Evolutionary conservation across 495 filamentous ascomycete genomes (phyloP).

Genomic region (Penicillium paxilli): DNA sequence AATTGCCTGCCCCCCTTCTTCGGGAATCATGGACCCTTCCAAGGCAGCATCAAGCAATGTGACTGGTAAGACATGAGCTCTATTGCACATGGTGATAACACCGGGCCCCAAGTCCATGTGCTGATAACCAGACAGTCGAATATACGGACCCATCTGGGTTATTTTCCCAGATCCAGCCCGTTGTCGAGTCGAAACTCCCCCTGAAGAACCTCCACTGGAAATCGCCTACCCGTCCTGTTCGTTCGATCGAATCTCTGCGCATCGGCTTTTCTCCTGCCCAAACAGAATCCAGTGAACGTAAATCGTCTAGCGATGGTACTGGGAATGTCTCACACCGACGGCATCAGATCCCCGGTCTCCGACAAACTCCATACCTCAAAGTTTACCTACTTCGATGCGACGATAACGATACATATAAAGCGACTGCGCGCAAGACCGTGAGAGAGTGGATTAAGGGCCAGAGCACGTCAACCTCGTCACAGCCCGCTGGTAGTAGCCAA

Average conservation of each 20-base stretch:
- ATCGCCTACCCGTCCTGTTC: slow-evolving; percentile 82
- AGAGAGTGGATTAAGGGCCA: slow-evolving; percentile 89
- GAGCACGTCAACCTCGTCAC: slow-evolving; percentile 48
- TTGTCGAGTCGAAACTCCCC: slow-evolving; percentile 76
- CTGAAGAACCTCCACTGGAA: slow-evolving; percentile 97
- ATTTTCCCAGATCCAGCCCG: slow-evolving; percentile 74
- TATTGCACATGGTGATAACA: slow-evolving; percentile 8
- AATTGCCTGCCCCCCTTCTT: too few relatives aligned
- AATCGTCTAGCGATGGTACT: slow-evolving; percentile 36
- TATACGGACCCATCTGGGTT: slow-evolving; percentile 90
- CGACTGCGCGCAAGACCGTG: slow-evolving; percentile 69
- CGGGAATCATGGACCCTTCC: slow-evolving; percentile 48
- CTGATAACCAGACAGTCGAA: slow-evolving; percentile 39
- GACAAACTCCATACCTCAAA: slow-evolving; percentile 93
- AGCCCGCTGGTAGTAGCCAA: slow-evolving; percentile 45
- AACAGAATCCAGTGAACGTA: slow-evolving; percentile 30
- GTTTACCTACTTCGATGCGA: slow-evolving; percentile 86
- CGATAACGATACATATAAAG: slow-evolving; percentile 92
- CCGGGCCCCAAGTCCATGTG: slow-evolving; percentile 1
- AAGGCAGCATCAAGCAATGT: slow-evolving; percentile 51
- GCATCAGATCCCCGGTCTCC: slow-evolving; percentile 93
- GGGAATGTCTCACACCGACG: slow-evolving; percentile 61
- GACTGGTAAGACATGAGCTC: slow-evolving; percentile 35
- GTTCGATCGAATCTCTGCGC: slow-evolving; percentile 89
- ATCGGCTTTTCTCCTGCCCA: slow-evolving; percentile 73